These are phyloP conservation scores for Termitomyces sp. DNA, from an alignment of 768 basidiomycete species.

Conservation along the genomic window DNA sequence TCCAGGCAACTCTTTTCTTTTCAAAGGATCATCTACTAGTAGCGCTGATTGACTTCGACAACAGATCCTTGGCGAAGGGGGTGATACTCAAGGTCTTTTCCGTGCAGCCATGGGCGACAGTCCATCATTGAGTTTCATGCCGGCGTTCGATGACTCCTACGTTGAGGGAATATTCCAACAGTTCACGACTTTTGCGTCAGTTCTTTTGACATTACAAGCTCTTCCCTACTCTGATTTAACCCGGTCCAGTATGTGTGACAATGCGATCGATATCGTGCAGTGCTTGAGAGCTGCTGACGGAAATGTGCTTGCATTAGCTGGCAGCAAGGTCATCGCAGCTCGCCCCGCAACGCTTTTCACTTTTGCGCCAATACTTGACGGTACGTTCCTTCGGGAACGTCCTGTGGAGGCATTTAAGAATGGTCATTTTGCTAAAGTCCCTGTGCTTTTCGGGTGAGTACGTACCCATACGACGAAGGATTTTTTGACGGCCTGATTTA, in stretches of 20 bases:
- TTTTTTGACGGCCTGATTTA: constrained; percentile 1
- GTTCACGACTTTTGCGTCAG: constrained; percentile 31
- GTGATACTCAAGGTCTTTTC: constrained; percentile 31
- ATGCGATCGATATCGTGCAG: constrained; percentile 20
- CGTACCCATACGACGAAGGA: neutral
- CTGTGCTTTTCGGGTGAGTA: constrained; percentile 33
- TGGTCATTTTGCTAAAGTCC: constrained; percentile 31
- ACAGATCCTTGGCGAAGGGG: constrained; percentile 33
- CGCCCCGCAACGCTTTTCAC: constrained; percentile 28
- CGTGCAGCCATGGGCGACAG: constrained; percentile 38
- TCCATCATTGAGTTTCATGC: constrained; percentile 32
- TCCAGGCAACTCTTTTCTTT: constrained; percentile 22
- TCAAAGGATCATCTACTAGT: neutral
- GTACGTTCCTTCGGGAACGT: constrained; percentile 24
- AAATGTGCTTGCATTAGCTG: constrained; percentile 24
- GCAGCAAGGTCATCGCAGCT: constrained; percentile 22
- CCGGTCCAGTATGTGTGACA: constrained; percentile 14
- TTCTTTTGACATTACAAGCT: neutral
- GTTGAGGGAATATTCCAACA: constrained; percentile 28
- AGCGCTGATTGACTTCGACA: neutral
- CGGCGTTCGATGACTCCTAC: constrained; percentile 26
- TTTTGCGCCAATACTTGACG: constrained; percentile 34
- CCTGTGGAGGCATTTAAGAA: constrained; percentile 33
- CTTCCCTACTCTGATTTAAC: neutral
- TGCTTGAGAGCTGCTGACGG: constrained; percentile 14